Conservation (phyloP, 805 yeast genomes). For the Wickerhamiella sergipiensis region DNA sequence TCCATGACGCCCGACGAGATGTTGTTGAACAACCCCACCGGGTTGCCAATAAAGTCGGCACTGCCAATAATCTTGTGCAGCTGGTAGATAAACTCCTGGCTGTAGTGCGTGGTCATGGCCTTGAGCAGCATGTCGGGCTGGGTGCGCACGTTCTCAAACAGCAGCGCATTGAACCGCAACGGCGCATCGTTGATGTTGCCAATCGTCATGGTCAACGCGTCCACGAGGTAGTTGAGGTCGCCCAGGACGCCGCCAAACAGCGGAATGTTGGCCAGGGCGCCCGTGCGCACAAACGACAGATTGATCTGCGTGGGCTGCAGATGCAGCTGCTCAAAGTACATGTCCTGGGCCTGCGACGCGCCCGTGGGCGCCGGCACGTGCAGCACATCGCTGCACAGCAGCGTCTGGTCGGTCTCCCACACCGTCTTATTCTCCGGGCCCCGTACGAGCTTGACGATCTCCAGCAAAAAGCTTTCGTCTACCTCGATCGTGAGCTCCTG, state of each 20-base stretch:
- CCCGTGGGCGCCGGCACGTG: slow-evolving; percentile 57
- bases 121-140: slow-evolving; percentile 62
- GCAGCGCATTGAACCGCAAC: slow-evolving; percentile 69
- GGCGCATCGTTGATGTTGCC: slow-evolving; percentile 98
- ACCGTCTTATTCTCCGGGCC: slow-evolving; percentile 19
- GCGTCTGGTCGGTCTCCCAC: slow-evolving; percentile 26
- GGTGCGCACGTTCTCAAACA: slow-evolving; percentile 79
- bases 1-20: slow-evolving; percentile 92
- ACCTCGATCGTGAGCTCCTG: slow-evolving; percentile 88
- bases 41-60: slow-evolving; percentile 93
- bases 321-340: slow-evolving; percentile 85
- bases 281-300: slow-evolving; percentile 71
- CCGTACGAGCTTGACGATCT: slow-evolving; percentile 65
- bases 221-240: slow-evolving; percentile 40
- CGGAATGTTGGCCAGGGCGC: slow-evolving; percentile 44
- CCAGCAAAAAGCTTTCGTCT: slow-evolving; percentile 84
- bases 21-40: slow-evolving; percentile 90
- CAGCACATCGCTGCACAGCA: slow-evolving; percentile 48
- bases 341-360: slow-evolving; percentile 46
- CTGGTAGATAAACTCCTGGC: slow-evolving; percentile 84
- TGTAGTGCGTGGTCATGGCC: slow-evolving; percentile 70
- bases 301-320: slow-evolving; percentile 85
- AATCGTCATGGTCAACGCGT: slow-evolving; percentile 87
- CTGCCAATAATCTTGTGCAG: slow-evolving; percentile 87
- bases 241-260: slow-evolving; percentile 30